phyloP scores from a whole-genome alignment of 441 rosid genomes.

The Eutrema salsugineum region DNA sequence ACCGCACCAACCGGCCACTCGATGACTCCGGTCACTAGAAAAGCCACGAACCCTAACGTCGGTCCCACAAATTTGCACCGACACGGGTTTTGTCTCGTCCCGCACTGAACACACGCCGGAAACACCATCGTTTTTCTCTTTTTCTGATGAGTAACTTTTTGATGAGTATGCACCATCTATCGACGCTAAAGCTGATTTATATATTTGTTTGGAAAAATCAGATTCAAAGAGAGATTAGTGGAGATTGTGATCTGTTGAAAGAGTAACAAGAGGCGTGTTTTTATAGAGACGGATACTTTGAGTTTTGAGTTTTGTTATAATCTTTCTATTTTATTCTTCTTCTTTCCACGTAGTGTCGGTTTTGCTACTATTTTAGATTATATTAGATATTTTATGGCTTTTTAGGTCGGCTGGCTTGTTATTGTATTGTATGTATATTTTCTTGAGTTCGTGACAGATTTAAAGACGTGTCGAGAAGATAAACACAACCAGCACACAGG shows the following conservation, averaged over 20 bases:
- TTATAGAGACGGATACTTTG: conserved; percentile 11
- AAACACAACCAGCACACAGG: too few relatives aligned
- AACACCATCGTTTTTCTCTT: conserved; percentile 21
- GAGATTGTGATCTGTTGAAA: not conserved
- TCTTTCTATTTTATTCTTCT: not conserved
- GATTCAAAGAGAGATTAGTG: not conserved
- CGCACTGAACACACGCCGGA: conserved; percentile 65
- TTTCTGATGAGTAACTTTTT: too few relatives aligned
- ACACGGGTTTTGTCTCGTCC: conserved; percentile 62
- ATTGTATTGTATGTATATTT: not conserved
- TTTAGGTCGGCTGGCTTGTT: conserved; percentile 14
- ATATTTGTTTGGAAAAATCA: not conserved
- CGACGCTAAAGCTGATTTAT: not conserved
- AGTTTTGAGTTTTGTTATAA: not conserved
- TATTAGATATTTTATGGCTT: conserved; percentile 7
- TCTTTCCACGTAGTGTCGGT: conserved; percentile 20
- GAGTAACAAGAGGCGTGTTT: not conserved
- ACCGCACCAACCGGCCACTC: conserved; percentile 85
- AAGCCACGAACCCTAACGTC: conserved; percentile 67
- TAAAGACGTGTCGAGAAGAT: too few relatives aligned
- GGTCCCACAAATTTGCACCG: conserved; percentile 77
- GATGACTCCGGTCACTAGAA: conserved; percentile 48
- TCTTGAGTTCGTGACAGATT: too few relatives aligned
- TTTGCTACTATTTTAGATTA: not conserved
- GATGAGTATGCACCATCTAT: not conserved